A percentile compares a stretch with the other conserved stretches of the same genome.
Conservation (phyloP, 345 rosid genomes). For the Syzygium oleosum region DNA sequence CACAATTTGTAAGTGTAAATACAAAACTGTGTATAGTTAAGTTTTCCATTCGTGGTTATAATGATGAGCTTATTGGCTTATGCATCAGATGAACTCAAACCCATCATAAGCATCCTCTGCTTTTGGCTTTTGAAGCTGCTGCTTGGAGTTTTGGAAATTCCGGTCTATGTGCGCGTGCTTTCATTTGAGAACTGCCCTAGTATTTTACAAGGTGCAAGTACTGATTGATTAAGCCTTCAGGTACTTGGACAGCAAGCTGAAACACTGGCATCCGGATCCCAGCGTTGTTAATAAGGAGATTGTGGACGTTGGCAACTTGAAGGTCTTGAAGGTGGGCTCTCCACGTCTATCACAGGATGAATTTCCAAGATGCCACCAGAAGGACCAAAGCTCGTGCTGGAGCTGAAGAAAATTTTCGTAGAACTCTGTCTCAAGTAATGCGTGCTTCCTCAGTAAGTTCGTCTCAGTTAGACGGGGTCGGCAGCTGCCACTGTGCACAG, state of each 20-base stretch:
- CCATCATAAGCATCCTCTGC: background rate
- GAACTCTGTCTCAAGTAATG: slow-evolving; percentile 14
- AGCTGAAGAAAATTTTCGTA: slow-evolving; percentile 48
- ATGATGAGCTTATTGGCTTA: background rate
- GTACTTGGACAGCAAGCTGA: slow-evolving; percentile 51
- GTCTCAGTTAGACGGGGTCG: slow-evolving; percentile 13
- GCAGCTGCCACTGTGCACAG: background rate
- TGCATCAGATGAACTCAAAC: background rate
- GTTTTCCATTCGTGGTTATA: background rate
- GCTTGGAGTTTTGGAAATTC: background rate
- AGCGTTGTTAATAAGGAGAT: slow-evolving; percentile 46
- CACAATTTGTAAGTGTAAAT: too few species aligned
- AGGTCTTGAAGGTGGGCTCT: slow-evolving; percentile 28
- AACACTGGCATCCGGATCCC: slow-evolving; percentile 45
- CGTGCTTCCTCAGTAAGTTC: slow-evolving; percentile 52
- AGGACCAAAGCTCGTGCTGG: slow-evolving; percentile 41
- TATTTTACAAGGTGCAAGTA: background rate
- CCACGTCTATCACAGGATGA: slow-evolving; percentile 42
- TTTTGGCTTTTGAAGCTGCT: background rate
- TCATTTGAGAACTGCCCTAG: background rate
- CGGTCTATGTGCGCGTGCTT: background rate
- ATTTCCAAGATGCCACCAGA: slow-evolving; percentile 45
- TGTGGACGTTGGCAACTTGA: slow-evolving; percentile 54
- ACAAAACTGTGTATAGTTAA: background rate
- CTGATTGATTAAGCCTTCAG: slow-evolving; percentile 12